A percentile compares a stretch with the other conserved stretches of the same genome.
Conservation (phyloP, 2,329 filamentous ascomycete species). For the Botrytis fragariae region DNA sequence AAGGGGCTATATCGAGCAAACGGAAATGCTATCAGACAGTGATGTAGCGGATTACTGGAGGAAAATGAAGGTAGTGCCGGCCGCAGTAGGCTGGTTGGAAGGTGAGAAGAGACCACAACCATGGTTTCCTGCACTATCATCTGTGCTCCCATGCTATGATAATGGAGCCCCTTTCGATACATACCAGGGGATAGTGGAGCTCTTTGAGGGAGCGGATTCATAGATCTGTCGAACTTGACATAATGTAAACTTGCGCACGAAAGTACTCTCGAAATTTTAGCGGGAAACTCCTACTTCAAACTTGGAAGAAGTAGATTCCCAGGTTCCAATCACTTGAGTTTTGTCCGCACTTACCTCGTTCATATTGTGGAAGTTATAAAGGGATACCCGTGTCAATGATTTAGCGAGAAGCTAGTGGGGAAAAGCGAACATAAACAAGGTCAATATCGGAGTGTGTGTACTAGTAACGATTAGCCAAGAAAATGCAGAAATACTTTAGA, state of each 20-base stretch:
- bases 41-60: neutral
- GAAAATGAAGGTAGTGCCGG: neutral
- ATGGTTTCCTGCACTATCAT: neutral
- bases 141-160: neutral
- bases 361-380: neutral
- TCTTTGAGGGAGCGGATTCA: neutral
- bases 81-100: neutral
- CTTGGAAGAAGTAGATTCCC: neutral
- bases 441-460: neutral
- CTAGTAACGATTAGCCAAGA: neutral
- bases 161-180: neutral
- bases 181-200: neutral
- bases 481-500: neutral
- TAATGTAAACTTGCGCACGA: neutral
- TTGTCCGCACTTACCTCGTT: neutral
- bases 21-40: neutral
- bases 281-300: rapidly evolving
- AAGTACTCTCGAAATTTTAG: neutral
- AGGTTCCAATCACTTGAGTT: neutral
- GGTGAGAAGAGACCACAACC: neutral
- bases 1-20: rapidly evolving
- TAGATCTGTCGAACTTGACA: neutral
- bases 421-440: neutral
- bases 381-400: neutral
- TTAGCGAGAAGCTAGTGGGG: neutral